Base-by-base conservation (phyloP, 2,329 filamentous ascomycete genomes). In the Diplodia sapinea region DNA sequence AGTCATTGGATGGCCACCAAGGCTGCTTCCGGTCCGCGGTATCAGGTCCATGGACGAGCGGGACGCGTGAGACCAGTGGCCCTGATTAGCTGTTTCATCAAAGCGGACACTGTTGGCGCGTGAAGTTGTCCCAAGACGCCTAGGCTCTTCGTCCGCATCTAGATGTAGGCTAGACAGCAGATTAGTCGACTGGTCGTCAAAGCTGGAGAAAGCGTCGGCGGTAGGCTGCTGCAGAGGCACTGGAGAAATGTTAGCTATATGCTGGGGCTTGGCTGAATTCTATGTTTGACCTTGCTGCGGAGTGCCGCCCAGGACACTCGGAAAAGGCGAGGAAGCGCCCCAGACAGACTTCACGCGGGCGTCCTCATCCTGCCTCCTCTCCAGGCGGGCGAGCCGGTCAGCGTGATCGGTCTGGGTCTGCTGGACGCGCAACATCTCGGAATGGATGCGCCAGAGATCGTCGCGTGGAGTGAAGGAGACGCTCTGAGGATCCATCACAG, bases 101-200 rank as follows among this genome's bases (percentile, higher is more conserved):
- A 99, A 99, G 47, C 95, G 91, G 72, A 99, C 95, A 76, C 95
- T 98, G 77, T 98, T 98, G 57, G 95, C 94, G 73, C 95, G 87
- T 20, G 95, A 99, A 20, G 93, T 91, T 23, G 92, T 92, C 65
- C 95, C 92, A 70, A 94, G 88, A 47, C 93, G 88, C 68, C 93
- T 89, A 38, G 91, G 91, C 75, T 94, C 91, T 70, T 98, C 93
- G 70, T 97, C 94, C 5, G 90, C 86, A 71, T 97, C 94, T 7
- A 98, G 84, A 68, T 94, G 92, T 68, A 97, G 85, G 65, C 91
- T 92, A 63, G 89, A 90, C 59, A 96, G 86, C 68, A 95, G 84
- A 73, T 89, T 91, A 74, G 91, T 91, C 57, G 91, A 89, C 71
- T 96, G 91, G 74, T 95, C 93, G 74, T 97, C 93, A 72, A 97